Base-by-base conservation (phyloP, 2,329 filamentous ascomycete genomes). In the Penicillium verrucosum region DNA sequence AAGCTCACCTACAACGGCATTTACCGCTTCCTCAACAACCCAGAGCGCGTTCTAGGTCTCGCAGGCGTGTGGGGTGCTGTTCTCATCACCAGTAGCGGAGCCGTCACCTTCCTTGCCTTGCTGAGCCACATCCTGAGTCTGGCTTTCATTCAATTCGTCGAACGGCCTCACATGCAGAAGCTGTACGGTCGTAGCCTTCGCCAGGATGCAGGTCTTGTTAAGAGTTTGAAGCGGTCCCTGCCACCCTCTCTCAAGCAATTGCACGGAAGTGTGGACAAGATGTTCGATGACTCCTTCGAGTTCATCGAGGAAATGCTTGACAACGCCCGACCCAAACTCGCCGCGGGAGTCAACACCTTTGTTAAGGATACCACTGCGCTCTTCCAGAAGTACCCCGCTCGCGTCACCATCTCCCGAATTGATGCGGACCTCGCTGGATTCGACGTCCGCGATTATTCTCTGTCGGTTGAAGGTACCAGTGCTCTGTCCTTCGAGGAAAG, bases 161-260 rank as follows among this genome's bases (percentile, higher is more conserved):
- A 99, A 76, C 88, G 92, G 58, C 94, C 93, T 14, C 94, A 99
- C 73, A 97, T 99, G 92, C 90, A 96, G 73, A 97, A 96, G 80
- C 84, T 97, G 18, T 99, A 99, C 69, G 93, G 94, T 41, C 82
- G 87, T 65, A 88, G 86, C 65, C 80, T 99, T 44, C 88, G 94
- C 57, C 81, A 88, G 62, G 91, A 96, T 72, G 94, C 94, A 11
- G 94, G 94, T 48, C 81, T 99, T 38, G 93, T 92, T 57, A 95
- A 92, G 77, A 97, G 90, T 68, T 83, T 99, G 71, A 90, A 91
- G 73, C 86, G 89, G 61, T 91, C 92, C 11, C 79, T 99, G 25
- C 94, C 94, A 3, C 85, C 87, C 2, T 89, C 91, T 2, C 84
- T 99, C 40, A 87, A 89, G 67, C 87, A 89, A 63, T 90, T 90